Percentiles rank a stretch among this genome's conserved stretches.
phyloP scores from a whole-genome alignment of 2,329 filamentous ascomycete genomes.

The Trichoderma sp. region DNA sequence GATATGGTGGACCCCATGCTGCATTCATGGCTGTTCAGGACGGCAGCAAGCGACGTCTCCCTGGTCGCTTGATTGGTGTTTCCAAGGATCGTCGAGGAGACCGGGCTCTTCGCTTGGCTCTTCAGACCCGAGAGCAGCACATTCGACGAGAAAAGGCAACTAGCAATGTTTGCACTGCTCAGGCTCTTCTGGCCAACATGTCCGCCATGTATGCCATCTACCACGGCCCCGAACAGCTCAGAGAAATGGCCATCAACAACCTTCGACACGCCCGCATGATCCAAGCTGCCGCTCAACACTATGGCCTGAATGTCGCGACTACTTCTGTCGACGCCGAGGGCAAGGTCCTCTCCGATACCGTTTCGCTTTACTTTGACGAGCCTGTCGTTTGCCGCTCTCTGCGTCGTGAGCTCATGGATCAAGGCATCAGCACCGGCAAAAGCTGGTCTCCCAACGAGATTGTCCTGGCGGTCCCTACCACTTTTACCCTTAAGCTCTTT shows the following conservation, averaged over 20 bases:
- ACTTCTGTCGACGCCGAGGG: conserved; percentile 58
- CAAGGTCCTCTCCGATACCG: conserved; percentile 74
- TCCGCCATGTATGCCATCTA: conserved; percentile 93
- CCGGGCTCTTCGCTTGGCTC: conserved; percentile 76
- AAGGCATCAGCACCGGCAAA: conserved; percentile 77
- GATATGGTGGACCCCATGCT: conserved; percentile 91
- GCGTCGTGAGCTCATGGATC: conserved; percentile 47
- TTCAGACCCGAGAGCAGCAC: conserved; percentile 95
- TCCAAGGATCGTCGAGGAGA: conserved; percentile 88
- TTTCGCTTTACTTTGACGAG: conserved; percentile 60
- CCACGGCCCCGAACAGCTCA: conserved; percentile 82
- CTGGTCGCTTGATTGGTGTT: conserved; percentile 84
- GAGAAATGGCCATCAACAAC: conserved; percentile 77
- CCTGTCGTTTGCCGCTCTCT: conserved; percentile 30
- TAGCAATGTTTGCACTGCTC: conserved; percentile 95
- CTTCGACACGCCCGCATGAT: conserved; percentile 71
- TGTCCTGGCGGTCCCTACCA: conserved; percentile 34
- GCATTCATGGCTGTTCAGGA: conserved; percentile 93
- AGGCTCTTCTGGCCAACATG: conserved; percentile 94
- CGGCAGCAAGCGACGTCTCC: conserved; percentile 92
- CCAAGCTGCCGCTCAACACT: conserved; percentile 61
- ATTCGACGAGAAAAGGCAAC: conserved; percentile 96
- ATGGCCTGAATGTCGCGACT: conserved; percentile 65
- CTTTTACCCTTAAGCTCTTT: conserved; percentile 31
- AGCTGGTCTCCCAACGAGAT: conserved; percentile 33